phyloP scores from a whole-genome alignment of 371 early-diverging fungal species.

The Mortierella sp. region DNA sequence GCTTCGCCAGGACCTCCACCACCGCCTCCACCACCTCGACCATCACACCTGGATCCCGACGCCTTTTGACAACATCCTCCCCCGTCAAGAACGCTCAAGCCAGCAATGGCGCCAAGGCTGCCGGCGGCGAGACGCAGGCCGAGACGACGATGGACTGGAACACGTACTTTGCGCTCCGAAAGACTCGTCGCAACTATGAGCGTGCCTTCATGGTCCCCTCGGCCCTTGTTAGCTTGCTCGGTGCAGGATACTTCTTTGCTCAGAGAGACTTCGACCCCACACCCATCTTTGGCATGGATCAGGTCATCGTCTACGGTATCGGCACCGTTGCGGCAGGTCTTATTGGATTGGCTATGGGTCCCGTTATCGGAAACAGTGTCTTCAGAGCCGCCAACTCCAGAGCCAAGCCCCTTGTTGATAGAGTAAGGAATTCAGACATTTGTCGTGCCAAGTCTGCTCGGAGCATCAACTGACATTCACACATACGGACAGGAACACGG shows the following conservation, averaged over 20 bases:
- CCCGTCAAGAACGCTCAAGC: constrained; percentile 29
- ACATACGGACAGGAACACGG: background rate
- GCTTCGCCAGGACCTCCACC: constrained; percentile 22
- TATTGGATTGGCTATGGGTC: constrained; percentile 79
- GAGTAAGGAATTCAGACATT: constrained; percentile 38
- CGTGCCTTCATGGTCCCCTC: constrained; percentile 75
- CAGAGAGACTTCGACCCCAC: constrained; percentile 86
- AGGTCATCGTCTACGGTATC: constrained; percentile 75
- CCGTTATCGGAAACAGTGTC: constrained; percentile 72
- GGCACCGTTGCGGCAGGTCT: constrained; percentile 76
- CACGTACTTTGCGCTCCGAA: constrained; percentile 85
- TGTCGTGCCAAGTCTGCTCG: background rate
- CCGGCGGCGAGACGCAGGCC: background rate
- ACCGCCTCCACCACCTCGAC: constrained; percentile 2
- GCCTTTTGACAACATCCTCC: constrained; percentile 35
- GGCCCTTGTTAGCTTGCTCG: constrained; percentile 70
- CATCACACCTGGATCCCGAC: constrained; percentile 26
- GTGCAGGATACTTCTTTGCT: constrained; percentile 79
- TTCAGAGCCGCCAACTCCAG: constrained; percentile 77
- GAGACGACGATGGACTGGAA: constrained; percentile 71
- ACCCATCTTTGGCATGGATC: constrained; percentile 85
- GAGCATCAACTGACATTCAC: background rate
- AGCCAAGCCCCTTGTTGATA: constrained; percentile 70
- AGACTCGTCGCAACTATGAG: constrained; percentile 79
- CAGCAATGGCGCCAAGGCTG: constrained; percentile 1